Percentiles rank a stretch among this genome's conserved stretches.
phyloP scores from a whole-genome alignment of 805 yeast species.

The Kluyveromyces starmeri region DNA sequence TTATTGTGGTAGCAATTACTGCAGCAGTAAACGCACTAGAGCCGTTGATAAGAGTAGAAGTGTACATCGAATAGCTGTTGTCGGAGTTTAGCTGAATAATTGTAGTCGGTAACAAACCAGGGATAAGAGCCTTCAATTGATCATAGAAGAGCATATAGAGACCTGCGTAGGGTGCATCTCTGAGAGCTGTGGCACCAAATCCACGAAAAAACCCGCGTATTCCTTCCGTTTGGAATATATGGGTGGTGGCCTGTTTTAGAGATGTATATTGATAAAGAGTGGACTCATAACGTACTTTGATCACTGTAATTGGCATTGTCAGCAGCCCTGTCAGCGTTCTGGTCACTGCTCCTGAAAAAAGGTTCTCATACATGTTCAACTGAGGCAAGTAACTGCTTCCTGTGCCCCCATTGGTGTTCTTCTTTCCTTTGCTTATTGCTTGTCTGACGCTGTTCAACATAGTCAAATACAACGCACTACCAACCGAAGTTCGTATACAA shows the following conservation, averaged over 20 bases:
- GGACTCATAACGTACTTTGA: slow-evolving; percentile 86
- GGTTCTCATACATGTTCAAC: slow-evolving; percentile 58
- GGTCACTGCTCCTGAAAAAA: slow-evolving; percentile 67
- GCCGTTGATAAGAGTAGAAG: slow-evolving; percentile 56
- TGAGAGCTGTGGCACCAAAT: slow-evolving; percentile 70
- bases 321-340: slow-evolving; percentile 75
- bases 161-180: slow-evolving; percentile 98
- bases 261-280: slow-evolving; percentile 62
- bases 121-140: slow-evolving; percentile 50
- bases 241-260: slow-evolving; percentile 47
- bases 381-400: slow-evolving; percentile 51
- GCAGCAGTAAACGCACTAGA: slow-evolving; percentile 76
- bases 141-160: slow-evolving; percentile 82
- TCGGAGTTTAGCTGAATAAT: slow-evolving; percentile 13
- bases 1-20: slow-evolving; percentile 66
- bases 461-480: slow-evolving; percentile 80
- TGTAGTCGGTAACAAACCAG: slow-evolving; percentile 29
- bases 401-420: not conserved
- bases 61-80: slow-evolving; percentile 27
- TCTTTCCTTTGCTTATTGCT: slow-evolving; percentile 32
- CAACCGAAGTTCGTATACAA: slow-evolving; percentile 80
- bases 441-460: slow-evolving; percentile 56
- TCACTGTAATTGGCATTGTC: slow-evolving; percentile 90
- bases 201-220: slow-evolving; percentile 75
- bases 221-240: slow-evolving; percentile 47